A percentile compares a stretch with the other conserved stretches of the same genome.
phyloP scores from a whole-genome alignment of 805 yeast genomes.

The Candida palmyrensis region DNA sequence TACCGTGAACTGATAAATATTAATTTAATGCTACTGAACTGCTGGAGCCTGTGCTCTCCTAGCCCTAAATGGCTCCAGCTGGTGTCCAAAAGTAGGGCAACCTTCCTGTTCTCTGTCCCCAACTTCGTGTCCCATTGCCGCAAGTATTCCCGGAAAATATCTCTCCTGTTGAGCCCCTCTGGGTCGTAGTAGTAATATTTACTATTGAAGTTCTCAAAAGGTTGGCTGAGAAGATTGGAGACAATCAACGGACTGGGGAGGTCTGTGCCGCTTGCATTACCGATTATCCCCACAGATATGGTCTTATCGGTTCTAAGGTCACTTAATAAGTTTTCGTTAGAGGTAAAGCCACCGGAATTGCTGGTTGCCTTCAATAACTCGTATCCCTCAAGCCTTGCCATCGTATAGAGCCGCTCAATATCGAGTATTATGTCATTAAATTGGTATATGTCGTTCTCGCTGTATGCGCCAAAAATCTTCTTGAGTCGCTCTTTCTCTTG shows the following conservation, averaged over 20 bases:
- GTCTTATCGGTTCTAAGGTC: slow-evolving; percentile 6
- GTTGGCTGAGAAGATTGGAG: slow-evolving; percentile 8
- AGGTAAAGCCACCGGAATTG: neutral
- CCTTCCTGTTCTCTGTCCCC: slow-evolving; percentile 6
- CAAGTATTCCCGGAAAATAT: slow-evolving; percentile 13
- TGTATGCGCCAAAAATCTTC: slow-evolving; percentile 7
- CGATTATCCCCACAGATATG: slow-evolving; percentile 16
- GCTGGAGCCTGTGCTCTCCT: slow-evolving; percentile 1
- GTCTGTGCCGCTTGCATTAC: slow-evolving; percentile 16
- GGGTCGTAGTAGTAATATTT: slow-evolving; percentile 11
- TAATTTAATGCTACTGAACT: slow-evolving; percentile 12
- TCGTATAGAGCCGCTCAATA: slow-evolving; percentile 5
- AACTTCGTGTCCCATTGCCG: slow-evolving; percentile 11
- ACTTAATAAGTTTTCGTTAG: slow-evolving; percentile 5
- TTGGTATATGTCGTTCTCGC: slow-evolving; percentile 14
- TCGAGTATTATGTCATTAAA: slow-evolving; percentile 18
- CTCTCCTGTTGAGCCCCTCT: slow-evolving; percentile 15
- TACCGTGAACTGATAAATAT: slow-evolving; percentile 8
- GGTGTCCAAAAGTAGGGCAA: slow-evolving; percentile 14
- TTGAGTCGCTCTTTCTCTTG: slow-evolving; percentile 10
- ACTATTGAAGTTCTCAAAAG: slow-evolving; percentile 4
- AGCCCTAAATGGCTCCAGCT: slow-evolving; percentile 10
- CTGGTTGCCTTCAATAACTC: neutral
- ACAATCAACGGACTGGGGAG: slow-evolving; percentile 19
- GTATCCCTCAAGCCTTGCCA: slow-evolving; percentile 7